Conservation (phyloP, 2,329 filamentous ascomycete genomes). For the Colletotrichum sp. region DNA sequence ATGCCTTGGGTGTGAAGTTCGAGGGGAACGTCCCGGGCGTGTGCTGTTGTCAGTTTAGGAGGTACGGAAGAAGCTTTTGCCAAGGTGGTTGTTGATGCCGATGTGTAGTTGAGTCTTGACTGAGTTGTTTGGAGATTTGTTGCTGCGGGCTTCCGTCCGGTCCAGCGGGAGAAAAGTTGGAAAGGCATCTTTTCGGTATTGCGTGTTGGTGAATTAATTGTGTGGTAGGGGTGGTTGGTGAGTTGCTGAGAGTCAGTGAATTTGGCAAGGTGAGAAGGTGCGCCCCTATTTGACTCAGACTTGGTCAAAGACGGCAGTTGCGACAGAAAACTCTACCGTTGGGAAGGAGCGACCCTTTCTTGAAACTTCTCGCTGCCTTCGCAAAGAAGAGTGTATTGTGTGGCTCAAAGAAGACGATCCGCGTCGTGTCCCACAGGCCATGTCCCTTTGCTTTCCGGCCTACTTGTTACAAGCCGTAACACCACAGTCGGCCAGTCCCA, state of each 20-base stretch:
- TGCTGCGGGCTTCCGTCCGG: not conserved
- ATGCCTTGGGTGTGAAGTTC: not conserved
- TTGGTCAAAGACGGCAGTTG: not conserved
- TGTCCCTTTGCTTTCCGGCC: not conserved
- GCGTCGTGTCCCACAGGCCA: not conserved
- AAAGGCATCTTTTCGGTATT: not conserved
- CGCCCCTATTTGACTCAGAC: not conserved
- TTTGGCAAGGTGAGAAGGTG: not conserved
- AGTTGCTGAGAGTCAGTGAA: not conserved
- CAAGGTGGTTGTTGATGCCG: not conserved
- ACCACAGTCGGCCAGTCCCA: not conserved
- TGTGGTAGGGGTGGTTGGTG: not conserved
- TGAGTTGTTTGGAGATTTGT: not conserved
- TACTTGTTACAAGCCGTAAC: not conserved
- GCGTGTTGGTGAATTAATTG: not conserved
- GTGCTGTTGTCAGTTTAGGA: not conserved
- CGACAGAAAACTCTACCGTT: not conserved
- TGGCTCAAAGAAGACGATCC: not conserved
- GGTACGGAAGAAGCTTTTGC: not conserved
- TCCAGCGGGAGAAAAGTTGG: not conserved
- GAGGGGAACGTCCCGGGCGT: not conserved
- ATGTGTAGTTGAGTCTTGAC: not conserved
- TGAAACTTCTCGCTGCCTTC: not conserved
- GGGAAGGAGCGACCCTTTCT: not conserved
- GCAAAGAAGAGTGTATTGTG: not conserved